phyloP scores from a whole-genome alignment of 345 rosid genomes.

The Lepidium didymum region DNA sequence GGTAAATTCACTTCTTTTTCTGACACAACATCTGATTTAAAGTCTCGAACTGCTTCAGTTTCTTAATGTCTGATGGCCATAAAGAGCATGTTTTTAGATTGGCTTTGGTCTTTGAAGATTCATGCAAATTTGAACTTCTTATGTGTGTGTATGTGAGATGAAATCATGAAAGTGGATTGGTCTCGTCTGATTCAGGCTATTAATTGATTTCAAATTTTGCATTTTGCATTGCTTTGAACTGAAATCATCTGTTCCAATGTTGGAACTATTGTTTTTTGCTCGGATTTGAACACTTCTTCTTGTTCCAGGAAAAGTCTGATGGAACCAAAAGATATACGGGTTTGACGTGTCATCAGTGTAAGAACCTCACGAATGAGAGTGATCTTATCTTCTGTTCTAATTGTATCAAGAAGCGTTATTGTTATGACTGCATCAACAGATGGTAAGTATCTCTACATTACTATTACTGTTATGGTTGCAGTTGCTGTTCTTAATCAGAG shows the following conservation, averaged over 20 bases:
- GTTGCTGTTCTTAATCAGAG: background rate
- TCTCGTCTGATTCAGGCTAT: too few relatives aligned
- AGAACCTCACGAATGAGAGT: background rate
- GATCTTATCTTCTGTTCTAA: constrained; percentile 16
- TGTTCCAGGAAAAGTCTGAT: constrained; percentile 1
- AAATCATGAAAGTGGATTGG: too few relatives aligned
- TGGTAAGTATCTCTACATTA: background rate
- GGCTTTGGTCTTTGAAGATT: background rate
- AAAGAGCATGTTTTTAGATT: background rate
- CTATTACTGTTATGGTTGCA: background rate
- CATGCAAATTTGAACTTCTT: background rate
- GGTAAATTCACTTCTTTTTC: background rate
- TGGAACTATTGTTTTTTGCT: background rate
- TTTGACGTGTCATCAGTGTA: constrained; percentile 28
- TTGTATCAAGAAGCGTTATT: constrained; percentile 11
- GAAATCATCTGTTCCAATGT: background rate
- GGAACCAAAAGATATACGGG: background rate
- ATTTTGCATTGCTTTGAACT: background rate
- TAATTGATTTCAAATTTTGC: background rate
- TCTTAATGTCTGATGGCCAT: too few relatives aligned
- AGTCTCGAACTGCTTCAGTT: background rate
- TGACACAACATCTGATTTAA: background rate
- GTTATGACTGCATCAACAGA: constrained; percentile 21
- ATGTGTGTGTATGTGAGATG: background rate
- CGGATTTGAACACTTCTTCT: background rate